Base-by-base conservation (phyloP, 2,329 filamentous ascomycete species). In the Clarireedia monteithiana region DNA sequence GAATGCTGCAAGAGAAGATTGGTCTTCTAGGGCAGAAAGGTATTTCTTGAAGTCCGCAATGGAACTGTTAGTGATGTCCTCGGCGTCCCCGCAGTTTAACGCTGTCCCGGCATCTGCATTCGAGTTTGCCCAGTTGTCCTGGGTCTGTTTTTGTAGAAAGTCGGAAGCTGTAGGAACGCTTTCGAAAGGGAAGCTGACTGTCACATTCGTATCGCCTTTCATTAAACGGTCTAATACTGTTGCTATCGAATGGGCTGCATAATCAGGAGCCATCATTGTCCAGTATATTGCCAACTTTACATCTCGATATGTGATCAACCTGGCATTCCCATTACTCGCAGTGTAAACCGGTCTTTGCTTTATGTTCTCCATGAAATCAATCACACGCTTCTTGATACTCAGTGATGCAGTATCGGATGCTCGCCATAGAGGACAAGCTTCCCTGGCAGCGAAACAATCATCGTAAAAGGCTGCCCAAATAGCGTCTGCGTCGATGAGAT, bases 91-190 rank as follows among this genome's bases (percentile, higher is more conserved):
- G 15, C 27, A 57, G 30, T 48, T 57, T 9, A 57, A 12, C 5
- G 55, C 55, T 15, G 45, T 34, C 15, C 44, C 55, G 6, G 49
- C 55, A 49, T 53, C 55, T 48, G 27, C 49, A 48, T 57, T 53
- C 15, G 55, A 20, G 14, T 44, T 27, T 40, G 55, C 48, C 34
- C 40, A 23, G 15, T 24, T 24, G 24, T 44, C 7, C 36, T 55
- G 36, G 17, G 48, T 49, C 26, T 34, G 36, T 24, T 44, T 34
- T 4, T 9, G 20, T 14, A 55, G 52, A 12, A 34, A 20, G 7
- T 20, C 39, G 5, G 15, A 42, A 7, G 39, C 39, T 42, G 39
- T 42, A 20, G 17, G 39, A 10, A 20, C 9, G 1, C 39, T 42
- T 42, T 20, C 39, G 5, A 42, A 42, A 7, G 39, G 39, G 14